phyloP scores from a whole-genome alignment of 2,329 filamentous ascomycete species.

The Onygenales sp. region DNA sequence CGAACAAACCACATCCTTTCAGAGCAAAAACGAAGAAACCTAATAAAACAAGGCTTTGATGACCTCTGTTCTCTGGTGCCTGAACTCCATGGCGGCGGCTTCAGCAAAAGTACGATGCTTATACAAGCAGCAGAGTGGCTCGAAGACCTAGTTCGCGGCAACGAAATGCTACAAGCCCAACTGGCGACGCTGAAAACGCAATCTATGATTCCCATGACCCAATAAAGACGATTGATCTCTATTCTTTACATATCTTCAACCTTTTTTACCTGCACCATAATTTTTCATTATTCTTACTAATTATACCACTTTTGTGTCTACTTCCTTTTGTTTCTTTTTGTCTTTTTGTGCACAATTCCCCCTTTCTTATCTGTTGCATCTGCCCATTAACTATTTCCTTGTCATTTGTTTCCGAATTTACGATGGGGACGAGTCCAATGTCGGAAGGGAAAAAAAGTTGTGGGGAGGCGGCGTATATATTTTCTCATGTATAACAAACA shows the following conservation, averaged over 20 bases:
- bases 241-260: not conserved
- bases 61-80: conserved; percentile 71
- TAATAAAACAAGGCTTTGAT: conserved; percentile 75
- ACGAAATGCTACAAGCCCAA: conserved; percentile 49
- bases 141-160: conserved; percentile 61
- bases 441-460: not conserved
- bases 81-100: conserved; percentile 60
- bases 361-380: not conserved
- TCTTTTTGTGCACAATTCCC: not conserved
- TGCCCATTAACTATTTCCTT: not conserved
- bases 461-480: not conserved
- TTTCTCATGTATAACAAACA: not conserved
- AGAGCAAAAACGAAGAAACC: conserved; percentile 73
- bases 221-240: not conserved
- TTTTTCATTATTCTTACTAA: not conserved
- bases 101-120: conserved; percentile 76
- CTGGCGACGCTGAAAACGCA: conserved; percentile 36
- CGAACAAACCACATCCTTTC: conserved; percentile 78
- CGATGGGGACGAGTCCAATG: not conserved
- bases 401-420: not conserved
- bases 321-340: not conserved
- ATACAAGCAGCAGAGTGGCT: conserved; percentile 68
- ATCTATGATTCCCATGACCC: not conserved
- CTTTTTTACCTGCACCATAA: not conserved
- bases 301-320: not conserved